Base-by-base conservation (phyloP, 2,329 filamentous ascomycete species). In the Aspergillus thermomutatus region DNA sequence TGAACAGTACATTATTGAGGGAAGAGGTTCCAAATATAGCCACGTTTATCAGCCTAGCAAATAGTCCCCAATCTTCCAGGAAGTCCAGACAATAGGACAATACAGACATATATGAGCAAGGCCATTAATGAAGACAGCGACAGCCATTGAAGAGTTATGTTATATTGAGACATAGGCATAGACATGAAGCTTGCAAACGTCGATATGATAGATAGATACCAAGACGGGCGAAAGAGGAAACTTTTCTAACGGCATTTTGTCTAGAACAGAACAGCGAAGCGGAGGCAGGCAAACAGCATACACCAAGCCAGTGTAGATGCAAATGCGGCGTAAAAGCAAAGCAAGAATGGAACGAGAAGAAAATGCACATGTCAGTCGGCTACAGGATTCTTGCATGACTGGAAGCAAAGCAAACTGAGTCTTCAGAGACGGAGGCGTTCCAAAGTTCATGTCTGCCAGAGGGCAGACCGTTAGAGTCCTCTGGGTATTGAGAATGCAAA, bases 231-330 rank as follows among this genome's bases (percentile, higher is more conserved):
- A 55, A 40, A 46, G 55, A 45, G 48, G 50, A 57, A 66, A 57
- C 59, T 65, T 66, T 66, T 65, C 63, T 65, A 65, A 62, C 63
- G 54, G 60, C 60, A 62, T 62, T 63, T 62, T 57, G 62, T 65
- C 60, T 62, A 64, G 58, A 59, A 61, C 65, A 66, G 60, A 60
- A 55, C 60, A 60, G 57, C 60, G 58, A 66, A 66, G 19, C 65
- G 5, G 31, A 50, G 10, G 28, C 23, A 37, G 10, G 26, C 21
- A 37, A 11, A 28, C 31, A 37, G 25, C 69, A 68, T 65, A 69
- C 67, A 69, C 68, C 66, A 67, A 68, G 61, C 62, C 47, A 59
- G 53, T 60, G 59, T 63, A 61, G 60, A 64, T 61, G 58, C 60
- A 62, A 60, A 37, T 37, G 31, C 14, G 14, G 31, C 31, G 31